Base-by-base conservation (phyloP, 257 asterid species). In the Solanum raphanifolium region DNA sequence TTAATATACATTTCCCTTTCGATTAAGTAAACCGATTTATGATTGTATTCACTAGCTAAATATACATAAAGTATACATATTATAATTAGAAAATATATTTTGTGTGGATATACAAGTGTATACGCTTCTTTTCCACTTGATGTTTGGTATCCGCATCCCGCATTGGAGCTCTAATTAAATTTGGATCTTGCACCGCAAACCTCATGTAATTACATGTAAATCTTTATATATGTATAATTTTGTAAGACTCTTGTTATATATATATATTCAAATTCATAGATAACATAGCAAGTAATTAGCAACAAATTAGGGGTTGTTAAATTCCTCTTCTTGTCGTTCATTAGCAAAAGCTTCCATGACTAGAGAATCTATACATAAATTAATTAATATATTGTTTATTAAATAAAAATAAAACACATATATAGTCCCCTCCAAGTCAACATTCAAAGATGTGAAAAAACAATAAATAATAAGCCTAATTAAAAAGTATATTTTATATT, bases 361-460 rank as follows among this genome's bases (percentile, higher is more conserved):
- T 35, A 34, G 84, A 38, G 60, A 7, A 76, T 76, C 18, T 76
- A 39, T 25, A 25, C 25, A 79, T 18, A 15, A 18, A 46, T 29
- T 36, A 46, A 27, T 78, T 78, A 16, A 48, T 48, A 15, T 10
- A 6, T 68, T 68, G 9, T 15, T 25, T 43, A 79, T 13, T 29
- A 27, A 79, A 43, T 13, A 79, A 76, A 68, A 55, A 55, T 7
- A 55, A 55, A 55, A 20, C 66, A 78, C n/a, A 15, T 31, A 76
- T 8, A 31, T 15, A 15, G 39, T 79, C 38, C 69, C 68, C 20
- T 60, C 86, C 86, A 82, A 89, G 83, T 88, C 89, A 87, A 72
- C 34, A 43, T 75, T 88, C 92, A 75, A 88, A 81, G 58, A 4
- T 87, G 5, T 52, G 88, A 68, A 88, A 88, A 91, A 55, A 55